These are phyloP conservation scores for Fistulifera pelliculosa DNA, from an alignment of 108 stramenopile genomes.

Conservation along the genomic window DNA sequence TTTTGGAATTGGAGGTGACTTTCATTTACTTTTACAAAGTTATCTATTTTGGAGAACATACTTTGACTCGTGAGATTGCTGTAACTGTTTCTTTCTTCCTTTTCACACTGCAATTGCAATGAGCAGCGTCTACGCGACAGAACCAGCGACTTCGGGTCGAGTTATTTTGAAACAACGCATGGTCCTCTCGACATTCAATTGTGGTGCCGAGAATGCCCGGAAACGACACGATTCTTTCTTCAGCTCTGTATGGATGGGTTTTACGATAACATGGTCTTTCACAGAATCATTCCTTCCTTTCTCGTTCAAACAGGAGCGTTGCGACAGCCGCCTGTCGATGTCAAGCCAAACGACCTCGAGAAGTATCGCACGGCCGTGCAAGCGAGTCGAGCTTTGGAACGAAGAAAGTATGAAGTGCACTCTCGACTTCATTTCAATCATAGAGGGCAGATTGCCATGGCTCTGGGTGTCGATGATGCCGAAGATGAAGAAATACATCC, in stretches of 20 bases:
- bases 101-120: too few relatives aligned
- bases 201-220: slow-evolving; percentile 88
- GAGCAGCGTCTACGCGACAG: slow-evolving; percentile 90
- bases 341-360: slow-evolving; percentile 1
- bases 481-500: slow-evolving; percentile 55
- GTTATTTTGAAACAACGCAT: slow-evolving; percentile 87
- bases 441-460: slow-evolving; percentile 92
- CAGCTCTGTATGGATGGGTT: slow-evolving; percentile 89
- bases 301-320: slow-evolving; percentile 83
- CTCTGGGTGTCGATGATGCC: slow-evolving; percentile 38
- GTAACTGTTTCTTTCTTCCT: too few relatives aligned
- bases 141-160: slow-evolving; percentile 77
- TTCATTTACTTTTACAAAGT: too few relatives aligned
- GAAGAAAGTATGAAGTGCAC: slow-evolving; percentile 76
- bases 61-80: too few relatives aligned
- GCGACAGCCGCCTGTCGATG: slow-evolving; percentile 10
- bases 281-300: slow-evolving; percentile 81
- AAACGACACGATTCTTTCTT: slow-evolving; percentile 80
- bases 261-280: slow-evolving; percentile 68
- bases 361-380: slow-evolving; percentile 23
- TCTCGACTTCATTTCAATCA: slow-evolving; percentile 88
- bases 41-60: too few relatives aligned
- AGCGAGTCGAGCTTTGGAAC: slow-evolving; percentile 35
- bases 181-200: slow-evolving; percentile 88
- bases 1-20: too few relatives aligned